Percentiles rank a stretch among this genome's conserved stretches.
Evolutionary conservation across 495 filamentous ascomycete genomes (phyloP).

Genomic region (Neurospora sp.): DNA sequence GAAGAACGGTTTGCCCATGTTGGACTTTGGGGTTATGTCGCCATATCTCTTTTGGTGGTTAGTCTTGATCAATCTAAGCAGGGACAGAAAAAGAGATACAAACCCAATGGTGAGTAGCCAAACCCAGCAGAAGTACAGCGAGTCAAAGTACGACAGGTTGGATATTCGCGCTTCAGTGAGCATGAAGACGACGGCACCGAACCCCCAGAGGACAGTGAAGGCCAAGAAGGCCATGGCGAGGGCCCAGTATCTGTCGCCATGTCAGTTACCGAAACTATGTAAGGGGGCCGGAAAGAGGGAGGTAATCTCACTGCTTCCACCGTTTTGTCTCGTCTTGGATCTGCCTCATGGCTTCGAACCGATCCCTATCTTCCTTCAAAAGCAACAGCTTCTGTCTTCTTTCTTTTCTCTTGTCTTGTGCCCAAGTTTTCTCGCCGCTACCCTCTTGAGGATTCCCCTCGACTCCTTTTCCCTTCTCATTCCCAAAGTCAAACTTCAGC

Average conservation of each 20-base stretch:
- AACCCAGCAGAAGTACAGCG: constrained; percentile 67
- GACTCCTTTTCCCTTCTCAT: constrained; percentile 18
- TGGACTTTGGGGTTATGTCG: constrained; percentile 53
- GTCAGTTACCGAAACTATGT: not conserved
- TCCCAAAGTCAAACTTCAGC: not conserved
- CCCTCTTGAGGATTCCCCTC: constrained; percentile 2
- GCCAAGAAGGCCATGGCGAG: constrained; percentile 47
- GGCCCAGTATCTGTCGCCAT: constrained; percentile 37
- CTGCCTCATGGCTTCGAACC: constrained; percentile 67
- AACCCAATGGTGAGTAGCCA: constrained; percentile 62
- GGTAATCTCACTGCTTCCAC: constrained; percentile 38
- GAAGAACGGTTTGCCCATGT: constrained; percentile 66
- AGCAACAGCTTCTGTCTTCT: constrained; percentile 40
- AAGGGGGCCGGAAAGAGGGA: not conserved
- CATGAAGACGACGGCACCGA: constrained; percentile 60
- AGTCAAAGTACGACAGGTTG: constrained; percentile 56
- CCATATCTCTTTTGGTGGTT: constrained; percentile 39
- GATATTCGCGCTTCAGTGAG: constrained; percentile 32
- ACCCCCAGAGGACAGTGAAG: constrained; percentile 57
- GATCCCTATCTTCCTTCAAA: constrained; percentile 48
- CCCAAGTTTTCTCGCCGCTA: constrained; percentile 11
- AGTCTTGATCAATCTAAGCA: not conserved
- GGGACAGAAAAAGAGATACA: not conserved
- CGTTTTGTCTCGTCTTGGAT: constrained; percentile 52
- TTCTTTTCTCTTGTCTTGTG: constrained; percentile 46